Conservation (phyloP, 768 basidiomycete species). For the Tulasnella sp. region DNA sequence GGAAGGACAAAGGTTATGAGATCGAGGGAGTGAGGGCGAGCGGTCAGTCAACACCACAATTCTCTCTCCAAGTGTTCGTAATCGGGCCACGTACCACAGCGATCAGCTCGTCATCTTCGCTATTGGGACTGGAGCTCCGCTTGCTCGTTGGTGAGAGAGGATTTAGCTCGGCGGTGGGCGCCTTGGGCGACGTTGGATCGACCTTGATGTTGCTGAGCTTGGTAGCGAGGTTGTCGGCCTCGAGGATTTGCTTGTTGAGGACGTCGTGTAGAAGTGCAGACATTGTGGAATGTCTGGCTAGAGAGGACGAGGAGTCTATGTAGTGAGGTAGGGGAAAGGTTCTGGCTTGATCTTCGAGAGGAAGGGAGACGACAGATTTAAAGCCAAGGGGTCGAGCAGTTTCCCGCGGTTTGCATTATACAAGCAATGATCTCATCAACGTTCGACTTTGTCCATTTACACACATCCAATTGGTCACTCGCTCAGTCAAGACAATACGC, state of each 20-base stretch:
- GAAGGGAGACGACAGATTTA: background rate
- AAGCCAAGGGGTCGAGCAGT: background rate
- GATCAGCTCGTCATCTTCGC: constrained; percentile 26
- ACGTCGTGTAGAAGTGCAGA: constrained; percentile 26
- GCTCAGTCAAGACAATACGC: too few relatives aligned
- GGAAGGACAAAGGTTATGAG: constrained; percentile 18
- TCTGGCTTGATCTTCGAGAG: background rate
- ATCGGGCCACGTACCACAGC: constrained; percentile 24
- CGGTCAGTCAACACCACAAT: background rate
- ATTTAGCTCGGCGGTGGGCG: background rate
- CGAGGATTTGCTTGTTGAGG: constrained; percentile 23
- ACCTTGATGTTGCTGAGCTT: constrained; percentile 20
- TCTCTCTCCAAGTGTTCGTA: background rate
- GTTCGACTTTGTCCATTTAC: background rate
- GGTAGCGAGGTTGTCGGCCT: constrained; percentile 23
- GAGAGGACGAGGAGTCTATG: background rate
- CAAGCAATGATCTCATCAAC: background rate
- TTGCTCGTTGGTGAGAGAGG: constrained; percentile 1
- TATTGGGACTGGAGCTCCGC: constrained; percentile 7
- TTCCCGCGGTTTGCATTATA: background rate
- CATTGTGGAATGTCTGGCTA: constrained; percentile 10
- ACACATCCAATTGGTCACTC: background rate
- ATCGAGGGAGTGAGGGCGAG: background rate
- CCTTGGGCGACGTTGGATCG: background rate
- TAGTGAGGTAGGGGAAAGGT: background rate